Conservation (phyloP, 2,329 filamentous ascomycete species). For the Penicillium sp. region DNA sequence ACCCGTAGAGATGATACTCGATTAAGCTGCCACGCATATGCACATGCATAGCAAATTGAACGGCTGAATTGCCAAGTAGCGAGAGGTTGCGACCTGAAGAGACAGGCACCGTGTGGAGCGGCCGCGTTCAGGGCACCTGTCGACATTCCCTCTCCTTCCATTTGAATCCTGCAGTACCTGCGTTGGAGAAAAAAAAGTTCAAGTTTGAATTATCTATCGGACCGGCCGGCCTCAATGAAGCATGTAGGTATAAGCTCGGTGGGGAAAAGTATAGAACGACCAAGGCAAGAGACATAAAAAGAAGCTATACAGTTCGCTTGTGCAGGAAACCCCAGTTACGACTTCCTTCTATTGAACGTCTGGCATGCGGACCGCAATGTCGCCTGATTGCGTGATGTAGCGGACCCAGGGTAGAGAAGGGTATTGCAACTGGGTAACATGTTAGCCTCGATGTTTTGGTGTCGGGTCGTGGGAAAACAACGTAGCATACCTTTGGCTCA, state of each 20-base stretch:
- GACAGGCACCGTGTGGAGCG: neutral
- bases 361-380: conserved; percentile 92
- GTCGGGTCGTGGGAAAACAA: neutral
- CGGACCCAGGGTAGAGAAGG: conserved; percentile 94
- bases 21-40: no score
- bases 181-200: conserved; percentile 1
- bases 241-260: conserved; percentile 11
- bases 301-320: conserved; percentile 21
- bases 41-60: no score
- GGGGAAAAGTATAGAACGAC: neutral
- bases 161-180: conserved; percentile 6
- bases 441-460: conserved; percentile 2
- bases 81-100: no score
- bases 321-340: conserved; percentile 8
- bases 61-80: no score
- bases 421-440: conserved; percentile 72
- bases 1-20: no score
- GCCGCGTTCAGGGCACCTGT: conserved; percentile 9
- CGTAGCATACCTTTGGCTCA: conserved; percentile 78
- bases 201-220: conserved; percentile 25
- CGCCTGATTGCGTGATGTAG: conserved; percentile 96
- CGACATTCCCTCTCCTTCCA: conserved; percentile 2
- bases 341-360: conserved; percentile 62
- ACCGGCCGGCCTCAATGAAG: conserved; percentile 23
- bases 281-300: neutral